Evolutionary conservation across 208 protist genomes (phyloP).

Genomic region (Crithidia acanthocephali): DNA sequence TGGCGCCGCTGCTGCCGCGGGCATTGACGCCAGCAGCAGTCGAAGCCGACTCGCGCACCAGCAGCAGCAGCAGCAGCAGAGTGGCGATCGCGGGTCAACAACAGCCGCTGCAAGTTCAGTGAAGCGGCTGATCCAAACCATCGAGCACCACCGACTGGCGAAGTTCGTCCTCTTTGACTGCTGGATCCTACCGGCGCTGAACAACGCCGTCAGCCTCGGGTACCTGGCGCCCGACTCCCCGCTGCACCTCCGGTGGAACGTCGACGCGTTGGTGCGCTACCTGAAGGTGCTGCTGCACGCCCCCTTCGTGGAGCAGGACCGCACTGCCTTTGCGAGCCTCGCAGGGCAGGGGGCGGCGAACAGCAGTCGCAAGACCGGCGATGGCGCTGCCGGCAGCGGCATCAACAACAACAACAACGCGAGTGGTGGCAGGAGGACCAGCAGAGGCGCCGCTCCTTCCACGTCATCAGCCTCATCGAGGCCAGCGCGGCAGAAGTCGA

Average conservation of each 20-base stretch:
- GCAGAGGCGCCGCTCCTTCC: not conserved
- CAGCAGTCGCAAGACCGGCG: not conserved
- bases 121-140: conserved; percentile 63
- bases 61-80: not conserved
- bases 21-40: conserved; percentile 2
- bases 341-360: not conserved
- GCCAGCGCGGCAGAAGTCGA: not conserved
- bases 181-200: conserved; percentile 87
- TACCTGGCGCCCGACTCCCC: conserved; percentile 67
- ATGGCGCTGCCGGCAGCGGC: not conserved
- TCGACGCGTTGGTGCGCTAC: conserved; percentile 89
- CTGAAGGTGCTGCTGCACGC: conserved; percentile 87
- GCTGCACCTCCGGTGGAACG: conserved; percentile 87
- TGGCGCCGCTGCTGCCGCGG: no score
- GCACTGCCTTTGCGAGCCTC: conserved; percentile 21
- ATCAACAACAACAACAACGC: not conserved
- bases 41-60: conserved; percentile 60
- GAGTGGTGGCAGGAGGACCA: not conserved
- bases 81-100: conserved; percentile 18
- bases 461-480: no score
- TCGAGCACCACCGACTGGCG: conserved; percentile 76
- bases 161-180: conserved; percentile 91
- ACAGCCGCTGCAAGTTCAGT: conserved; percentile 25
- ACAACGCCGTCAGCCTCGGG: conserved; percentile 71
- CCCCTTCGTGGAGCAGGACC: conserved; percentile 54